Evolutionary conservation across 2,329 filamentous ascomycete species (phyloP).

Genomic region (Bretziella fagacearum): DNA sequence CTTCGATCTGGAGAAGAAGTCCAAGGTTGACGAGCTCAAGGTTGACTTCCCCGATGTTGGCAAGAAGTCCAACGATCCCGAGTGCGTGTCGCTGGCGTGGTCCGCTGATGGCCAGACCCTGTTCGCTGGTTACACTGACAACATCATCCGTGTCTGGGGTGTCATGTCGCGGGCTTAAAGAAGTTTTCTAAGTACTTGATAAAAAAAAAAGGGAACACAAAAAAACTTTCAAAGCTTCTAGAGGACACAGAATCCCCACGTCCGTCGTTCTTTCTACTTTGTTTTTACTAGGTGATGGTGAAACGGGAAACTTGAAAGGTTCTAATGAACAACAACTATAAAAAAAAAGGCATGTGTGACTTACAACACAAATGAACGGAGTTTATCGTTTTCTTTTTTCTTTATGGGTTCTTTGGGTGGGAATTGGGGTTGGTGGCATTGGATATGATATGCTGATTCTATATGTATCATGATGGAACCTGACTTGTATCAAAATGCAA

Average conservation of each 20-base stretch:
- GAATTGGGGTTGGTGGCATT: neutral
- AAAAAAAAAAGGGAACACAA: constrained; percentile 16
- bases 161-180: constrained; percentile 83
- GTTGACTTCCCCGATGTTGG: constrained; percentile 84
- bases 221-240: constrained; percentile 15
- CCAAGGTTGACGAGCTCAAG: constrained; percentile 99
- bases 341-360: neutral
- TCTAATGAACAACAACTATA: neutral
- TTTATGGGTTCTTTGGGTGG: neutral
- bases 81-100: constrained; percentile 97
- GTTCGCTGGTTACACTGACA: constrained; percentile 99
- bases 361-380: neutral
- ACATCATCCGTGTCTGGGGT: constrained; percentile 95
- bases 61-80: constrained; percentile 98
- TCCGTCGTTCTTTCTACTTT: constrained; percentile 10
- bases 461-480: neutral
- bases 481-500: neutral
- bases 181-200: constrained; percentile 16
- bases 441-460: neutral
- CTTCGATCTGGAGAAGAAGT: constrained; percentile 99
- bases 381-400: constrained; percentile 5
- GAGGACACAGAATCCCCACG: constrained; percentile 13
- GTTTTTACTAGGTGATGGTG: constrained; percentile 13
- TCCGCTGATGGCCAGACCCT: constrained; percentile 96
- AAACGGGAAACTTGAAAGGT: neutral